These are phyloP conservation scores for Apium graveolens DNA, from an alignment of 129 eudicot species.

Conservation along the genomic window DNA sequence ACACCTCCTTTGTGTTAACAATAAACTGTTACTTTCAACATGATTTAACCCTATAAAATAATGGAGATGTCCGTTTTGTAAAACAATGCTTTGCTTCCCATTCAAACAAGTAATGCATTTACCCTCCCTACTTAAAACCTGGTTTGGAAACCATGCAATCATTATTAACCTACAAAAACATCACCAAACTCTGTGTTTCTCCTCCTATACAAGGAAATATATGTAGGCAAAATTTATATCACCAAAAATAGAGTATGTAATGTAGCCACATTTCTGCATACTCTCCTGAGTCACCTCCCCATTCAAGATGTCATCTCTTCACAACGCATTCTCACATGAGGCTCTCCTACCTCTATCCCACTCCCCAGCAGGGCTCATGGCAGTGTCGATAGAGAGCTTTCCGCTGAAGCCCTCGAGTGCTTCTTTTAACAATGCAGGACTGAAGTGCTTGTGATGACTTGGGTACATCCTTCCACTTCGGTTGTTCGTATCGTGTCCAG, in stretches of 20 bases:
- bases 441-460: conserved; percentile 24
- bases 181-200: not conserved
- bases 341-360: conserved; percentile 40
- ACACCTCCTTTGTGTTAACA: too few species aligned
- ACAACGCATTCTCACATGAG: conserved; percentile 16
- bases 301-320: not conserved
- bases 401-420: conserved; percentile 30
- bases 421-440: conserved; percentile 31
- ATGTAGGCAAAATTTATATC: not conserved
- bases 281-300: not conserved
- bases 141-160: not conserved
- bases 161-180: not conserved
- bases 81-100: too few species aligned
- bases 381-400: conserved; percentile 39
- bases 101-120: conserved; percentile 3
- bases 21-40: not conserved
- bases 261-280: conserved; percentile 1
- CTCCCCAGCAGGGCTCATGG: conserved; percentile 35
- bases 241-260: not conserved
- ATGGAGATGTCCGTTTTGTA: too few species aligned
- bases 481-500: conserved; percentile 58
- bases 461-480: conserved; percentile 61
- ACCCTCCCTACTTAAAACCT: not conserved
- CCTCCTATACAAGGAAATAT: conserved; percentile 27
- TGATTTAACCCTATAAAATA: too few species aligned